phyloP scores from a whole-genome alignment of 371 early-diverging fungal species.

The Mucor racemosus region DNA sequence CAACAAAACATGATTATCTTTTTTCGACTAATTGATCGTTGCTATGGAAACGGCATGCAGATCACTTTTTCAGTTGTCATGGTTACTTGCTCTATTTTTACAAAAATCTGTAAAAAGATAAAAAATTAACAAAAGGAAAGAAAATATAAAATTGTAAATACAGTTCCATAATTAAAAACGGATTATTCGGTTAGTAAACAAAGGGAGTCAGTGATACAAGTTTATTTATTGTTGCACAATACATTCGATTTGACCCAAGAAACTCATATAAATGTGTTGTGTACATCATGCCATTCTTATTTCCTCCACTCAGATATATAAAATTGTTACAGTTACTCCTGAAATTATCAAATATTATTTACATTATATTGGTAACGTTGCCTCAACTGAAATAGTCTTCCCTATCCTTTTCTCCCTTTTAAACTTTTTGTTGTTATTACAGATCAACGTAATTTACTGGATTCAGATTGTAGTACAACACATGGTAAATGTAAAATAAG shows the following conservation, averaged over 20 bases:
- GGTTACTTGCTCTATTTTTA: neutral
- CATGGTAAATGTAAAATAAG: slow-evolving; percentile 8
- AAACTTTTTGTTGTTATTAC: neutral
- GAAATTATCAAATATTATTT: neutral
- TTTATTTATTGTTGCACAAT: neutral
- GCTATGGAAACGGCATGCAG: neutral
- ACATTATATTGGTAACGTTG: slow-evolving; percentile 3
- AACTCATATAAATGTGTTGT: neutral
- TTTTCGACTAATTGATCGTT: neutral
- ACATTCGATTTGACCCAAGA: neutral
- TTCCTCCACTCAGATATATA: neutral
- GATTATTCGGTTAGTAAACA: neutral
- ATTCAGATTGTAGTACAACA: slow-evolving; percentile 8
- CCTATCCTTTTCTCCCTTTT: neutral
- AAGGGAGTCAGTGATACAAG: neutral
- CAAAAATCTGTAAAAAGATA: no score
- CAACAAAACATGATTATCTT: no score
- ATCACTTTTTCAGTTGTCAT: neutral
- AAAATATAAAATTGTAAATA: neutral
- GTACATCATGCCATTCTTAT: neutral
- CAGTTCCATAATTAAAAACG: neutral
- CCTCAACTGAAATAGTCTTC: neutral
- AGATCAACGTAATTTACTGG: neutral
- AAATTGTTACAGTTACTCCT: neutral
- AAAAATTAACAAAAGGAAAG: slow-evolving; percentile 2